Percentiles rank a stretch among this genome's conserved stretches.
phyloP scores from a whole-genome alignment of 371 early-diverging fungal genomes.

The Nematocida sp. region DNA sequence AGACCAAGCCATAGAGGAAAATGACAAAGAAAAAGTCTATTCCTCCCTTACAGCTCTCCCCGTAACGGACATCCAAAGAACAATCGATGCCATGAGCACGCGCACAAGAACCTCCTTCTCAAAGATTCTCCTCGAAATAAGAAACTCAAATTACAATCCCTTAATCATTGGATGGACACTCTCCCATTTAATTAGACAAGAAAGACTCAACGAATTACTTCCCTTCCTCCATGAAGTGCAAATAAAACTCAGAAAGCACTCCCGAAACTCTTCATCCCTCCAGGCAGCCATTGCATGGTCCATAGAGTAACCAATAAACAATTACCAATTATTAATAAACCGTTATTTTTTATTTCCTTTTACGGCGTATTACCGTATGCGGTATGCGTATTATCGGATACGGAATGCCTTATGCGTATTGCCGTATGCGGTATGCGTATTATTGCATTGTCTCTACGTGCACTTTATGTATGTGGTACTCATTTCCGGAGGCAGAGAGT shows the following conservation, averaged over 20 bases:
- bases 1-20: conserved; percentile 20
- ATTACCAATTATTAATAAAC: no score
- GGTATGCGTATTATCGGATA: no score
- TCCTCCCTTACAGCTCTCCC: conserved; percentile 4
- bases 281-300: not conserved
- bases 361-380: no score
- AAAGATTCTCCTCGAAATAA: not conserved
- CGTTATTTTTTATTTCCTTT: no score
- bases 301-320: no score
- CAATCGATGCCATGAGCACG: conserved; percentile 36
- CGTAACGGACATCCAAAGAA: conserved; percentile 11
- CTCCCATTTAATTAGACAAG: not conserved
- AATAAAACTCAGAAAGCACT: not conserved
- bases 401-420: no score
- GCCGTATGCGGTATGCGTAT: no score
- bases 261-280: not conserved
- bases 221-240: not conserved
- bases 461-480: conserved; percentile 8
- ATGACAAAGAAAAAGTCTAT: not conserved
- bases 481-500: not conserved
- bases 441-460: not conserved
- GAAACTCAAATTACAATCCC: conserved; percentile 18
- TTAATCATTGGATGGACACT: conserved; percentile 21
- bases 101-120: not conserved
- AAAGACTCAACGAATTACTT: not conserved